Conservation (phyloP, 768 basidiomycete species). For the Boletus pseudo-olivaceus region DNA sequence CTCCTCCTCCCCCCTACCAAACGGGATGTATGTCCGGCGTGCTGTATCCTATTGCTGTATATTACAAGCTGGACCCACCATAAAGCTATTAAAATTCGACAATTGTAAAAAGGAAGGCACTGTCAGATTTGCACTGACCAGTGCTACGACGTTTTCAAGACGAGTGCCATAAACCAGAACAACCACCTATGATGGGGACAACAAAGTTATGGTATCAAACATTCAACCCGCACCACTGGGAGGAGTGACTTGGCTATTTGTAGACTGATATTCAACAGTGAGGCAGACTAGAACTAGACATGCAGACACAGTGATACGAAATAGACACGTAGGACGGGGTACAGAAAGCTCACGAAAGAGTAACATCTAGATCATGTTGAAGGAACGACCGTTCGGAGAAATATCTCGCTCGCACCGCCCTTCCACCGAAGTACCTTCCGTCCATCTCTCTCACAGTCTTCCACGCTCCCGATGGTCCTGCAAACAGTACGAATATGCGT, state of each 20-base stretch:
- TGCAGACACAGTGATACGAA: not conserved
- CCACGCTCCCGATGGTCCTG: conserved; percentile 93
- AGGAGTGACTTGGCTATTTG: not conserved
- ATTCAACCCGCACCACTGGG: not conserved
- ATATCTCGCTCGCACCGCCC: conserved; percentile 77
- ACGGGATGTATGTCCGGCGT: no score
- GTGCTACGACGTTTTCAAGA: no score
- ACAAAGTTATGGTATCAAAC: no score
- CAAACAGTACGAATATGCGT: conserved; percentile 88
- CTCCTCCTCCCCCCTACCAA: no score
- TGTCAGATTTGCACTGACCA: no score
- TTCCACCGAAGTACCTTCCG: conserved; percentile 88
- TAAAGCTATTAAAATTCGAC: no score
- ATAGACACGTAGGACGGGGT: not conserved
- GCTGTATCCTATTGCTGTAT: no score
- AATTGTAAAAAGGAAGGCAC: no score
- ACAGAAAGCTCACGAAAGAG: conserved; percentile 19
- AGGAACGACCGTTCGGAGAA: conserved; percentile 62
- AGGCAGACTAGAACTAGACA: not conserved
- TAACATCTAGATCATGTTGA: conserved; percentile 47
- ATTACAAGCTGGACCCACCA: no score
- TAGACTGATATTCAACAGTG: not conserved
- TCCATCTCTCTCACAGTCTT: conserved; percentile 92
- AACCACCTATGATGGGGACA: no score
- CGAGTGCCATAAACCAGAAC: no score